Conservation (phyloP, 1,284 basidiomycete species). For the Puccinia novopanici region DNA sequence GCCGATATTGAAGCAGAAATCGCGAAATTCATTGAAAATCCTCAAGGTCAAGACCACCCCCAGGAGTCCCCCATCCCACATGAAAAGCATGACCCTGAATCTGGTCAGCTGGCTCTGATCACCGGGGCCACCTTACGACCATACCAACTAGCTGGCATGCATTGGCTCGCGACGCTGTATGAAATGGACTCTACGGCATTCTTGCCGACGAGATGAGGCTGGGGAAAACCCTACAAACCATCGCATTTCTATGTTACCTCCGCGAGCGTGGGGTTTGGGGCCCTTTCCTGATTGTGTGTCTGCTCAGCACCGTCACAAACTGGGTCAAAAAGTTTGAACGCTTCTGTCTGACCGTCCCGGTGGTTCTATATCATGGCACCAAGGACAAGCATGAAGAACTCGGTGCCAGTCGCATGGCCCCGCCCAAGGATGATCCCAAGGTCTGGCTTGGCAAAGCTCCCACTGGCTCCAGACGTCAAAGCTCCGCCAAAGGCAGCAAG, state of each 20-base stretch:
- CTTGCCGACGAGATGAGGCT: slow-evolving; percentile 90
- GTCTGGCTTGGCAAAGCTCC: slow-evolving; percentile 52
- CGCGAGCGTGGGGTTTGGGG: slow-evolving; percentile 73
- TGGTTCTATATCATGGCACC: slow-evolving; percentile 84
- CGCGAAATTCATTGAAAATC: slow-evolving; percentile 22
- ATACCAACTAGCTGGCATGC: slow-evolving; percentile 91
- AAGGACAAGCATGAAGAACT: slow-evolving; percentile 68
- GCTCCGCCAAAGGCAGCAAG: slow-evolving; percentile 50
- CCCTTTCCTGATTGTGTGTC: slow-evolving; percentile 87
- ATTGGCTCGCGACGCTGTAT: slow-evolving; percentile 92
- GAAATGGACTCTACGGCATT: slow-evolving; percentile 94
- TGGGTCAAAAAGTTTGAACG: slow-evolving; percentile 84
- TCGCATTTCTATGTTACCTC: slow-evolving; percentile 85
- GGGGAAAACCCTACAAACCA: slow-evolving; percentile 89
- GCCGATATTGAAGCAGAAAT: slow-evolving; percentile 17
- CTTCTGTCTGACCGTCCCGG: slow-evolving; percentile 75
- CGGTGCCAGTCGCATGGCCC: slow-evolving; percentile 51
- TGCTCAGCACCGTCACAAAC: slow-evolving; percentile 86
- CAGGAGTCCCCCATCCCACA: not conserved
- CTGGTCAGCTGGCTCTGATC: slow-evolving; percentile 72
- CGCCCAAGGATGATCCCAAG: slow-evolving; percentile 57
- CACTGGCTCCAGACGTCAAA: slow-evolving; percentile 14
- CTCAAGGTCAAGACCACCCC: not conserved
- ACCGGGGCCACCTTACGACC: slow-evolving; percentile 82
- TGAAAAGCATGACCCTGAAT: slow-evolving; percentile 22